phyloP scores from a whole-genome alignment of 2,329 filamentous ascomycete species.

The Leptodontidium sp. region DNA sequence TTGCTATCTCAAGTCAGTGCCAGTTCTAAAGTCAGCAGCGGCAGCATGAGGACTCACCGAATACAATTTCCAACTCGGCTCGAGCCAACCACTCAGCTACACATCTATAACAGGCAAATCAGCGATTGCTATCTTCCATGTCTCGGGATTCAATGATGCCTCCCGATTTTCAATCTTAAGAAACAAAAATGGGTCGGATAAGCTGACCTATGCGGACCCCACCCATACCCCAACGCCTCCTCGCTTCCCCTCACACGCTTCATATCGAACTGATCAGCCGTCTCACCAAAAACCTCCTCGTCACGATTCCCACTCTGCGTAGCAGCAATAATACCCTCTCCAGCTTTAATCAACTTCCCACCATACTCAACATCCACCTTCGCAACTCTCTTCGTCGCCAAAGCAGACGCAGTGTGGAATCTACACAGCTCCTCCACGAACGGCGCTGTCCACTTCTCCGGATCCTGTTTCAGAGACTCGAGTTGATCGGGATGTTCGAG shows the following conservation, averaged over 20 bases:
- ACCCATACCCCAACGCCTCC: constrained; percentile 55
- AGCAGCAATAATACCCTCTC: constrained; percentile 57
- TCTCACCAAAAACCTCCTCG: constrained; percentile 52
- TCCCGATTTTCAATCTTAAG: not conserved
- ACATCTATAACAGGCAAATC: constrained; percentile 33
- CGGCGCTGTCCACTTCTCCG: constrained; percentile 45
- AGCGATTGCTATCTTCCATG: not conserved
- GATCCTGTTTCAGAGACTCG: constrained; percentile 51
- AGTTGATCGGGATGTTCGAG: constrained; percentile 54
- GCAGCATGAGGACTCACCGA: constrained; percentile 47
- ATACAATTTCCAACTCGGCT: constrained; percentile 54
- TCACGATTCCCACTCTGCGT: constrained; percentile 58
- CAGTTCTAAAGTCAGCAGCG: not conserved
- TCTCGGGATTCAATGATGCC: not conserved
- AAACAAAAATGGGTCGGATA: not conserved
- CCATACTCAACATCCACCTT: constrained; percentile 56
- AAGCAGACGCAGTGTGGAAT: constrained; percentile 56
- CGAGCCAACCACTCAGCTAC: constrained; percentile 55
- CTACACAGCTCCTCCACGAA: constrained; percentile 60
- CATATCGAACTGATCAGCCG: constrained; percentile 54
- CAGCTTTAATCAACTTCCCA: constrained; percentile 50
- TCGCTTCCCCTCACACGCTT: constrained; percentile 49
- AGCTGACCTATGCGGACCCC: constrained; percentile 52
- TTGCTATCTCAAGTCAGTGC: constrained; percentile 8
- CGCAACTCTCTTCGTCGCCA: constrained; percentile 57